These are phyloP conservation scores for Rhodotorula sp. DNA, from an alignment of 1,284 basidiomycete genomes.

Conservation along the genomic window DNA sequence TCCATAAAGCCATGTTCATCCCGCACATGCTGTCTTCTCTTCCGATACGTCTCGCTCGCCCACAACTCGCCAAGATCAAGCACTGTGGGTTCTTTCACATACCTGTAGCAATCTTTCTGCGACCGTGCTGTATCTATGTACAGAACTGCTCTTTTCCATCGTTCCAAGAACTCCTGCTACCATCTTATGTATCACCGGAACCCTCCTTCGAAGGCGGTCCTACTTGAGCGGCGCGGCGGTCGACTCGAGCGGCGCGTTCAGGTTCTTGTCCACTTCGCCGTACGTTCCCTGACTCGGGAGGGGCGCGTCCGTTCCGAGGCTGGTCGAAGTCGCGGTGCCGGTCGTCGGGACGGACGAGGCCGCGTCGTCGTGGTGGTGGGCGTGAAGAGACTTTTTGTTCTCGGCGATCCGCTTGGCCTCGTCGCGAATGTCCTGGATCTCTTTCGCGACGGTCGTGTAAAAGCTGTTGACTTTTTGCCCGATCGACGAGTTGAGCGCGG, in stretches of 20 bases:
- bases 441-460: slow-evolving; percentile 76
- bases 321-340: background rate
- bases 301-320: slow-evolving; percentile 9
- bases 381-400: slow-evolving; percentile 3
- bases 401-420: slow-evolving; percentile 65
- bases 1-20: no score
- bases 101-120: no score
- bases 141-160: no score
- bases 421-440: slow-evolving; percentile 79
- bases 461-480: slow-evolving; percentile 73
- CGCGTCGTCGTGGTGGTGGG: no score
- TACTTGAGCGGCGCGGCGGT: slow-evolving; percentile 15
- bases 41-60: no score
- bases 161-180: no score
- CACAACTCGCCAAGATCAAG: no score
- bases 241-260: slow-evolving; percentile 21
- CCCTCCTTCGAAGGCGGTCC: background rate
- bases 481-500: slow-evolving; percentile 67
- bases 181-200: no score
- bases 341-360: background rate
- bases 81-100: no score
- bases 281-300: slow-evolving; percentile 11
- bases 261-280: background rate
- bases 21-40: no score
- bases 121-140: no score